Conservation (phyloP, 345 rosid species). For the Eucalyptus decipiens region DNA sequence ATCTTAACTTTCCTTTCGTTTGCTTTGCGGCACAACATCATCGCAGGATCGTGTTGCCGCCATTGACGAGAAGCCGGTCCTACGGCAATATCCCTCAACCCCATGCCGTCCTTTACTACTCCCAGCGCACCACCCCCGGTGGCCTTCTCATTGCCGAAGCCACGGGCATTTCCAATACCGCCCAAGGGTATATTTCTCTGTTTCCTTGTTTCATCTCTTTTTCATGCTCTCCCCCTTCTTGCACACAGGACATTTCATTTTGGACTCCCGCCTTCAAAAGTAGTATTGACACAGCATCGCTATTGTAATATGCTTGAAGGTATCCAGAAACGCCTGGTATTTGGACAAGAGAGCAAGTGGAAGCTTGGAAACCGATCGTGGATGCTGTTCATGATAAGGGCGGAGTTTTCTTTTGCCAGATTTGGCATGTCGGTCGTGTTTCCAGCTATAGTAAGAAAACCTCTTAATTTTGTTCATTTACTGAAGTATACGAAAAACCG, state of each 20-base stretch:
- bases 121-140: constrained; percentile 12
- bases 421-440: constrained; percentile 11
- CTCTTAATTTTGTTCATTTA: neutral
- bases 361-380: constrained; percentile 17
- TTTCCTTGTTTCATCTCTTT: neutral
- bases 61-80: constrained; percentile 10
- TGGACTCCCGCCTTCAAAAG: neutral
- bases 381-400: constrained; percentile 17
- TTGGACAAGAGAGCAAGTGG: constrained; percentile 2
- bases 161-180: constrained; percentile 2
- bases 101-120: constrained; percentile 15
- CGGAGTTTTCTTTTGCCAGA: constrained; percentile 14
- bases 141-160: constrained; percentile 21
- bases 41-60: constrained; percentile 9
- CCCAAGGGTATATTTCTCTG: constrained; percentile 4
- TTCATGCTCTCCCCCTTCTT: neutral
- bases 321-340: constrained; percentile 7
- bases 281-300: neutral
- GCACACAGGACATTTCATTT: neutral
- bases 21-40: neutral
- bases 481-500: neutral
- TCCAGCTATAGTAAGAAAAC: neutral
- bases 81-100: constrained; percentile 11
- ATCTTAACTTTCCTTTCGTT: neutral
- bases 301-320: neutral